A percentile compares a stretch with the other conserved stretches of the same genome.
These are phyloP conservation scores for Macroventuria anomochaeta DNA, from an alignment of 2,329 filamentous ascomycete genomes.

Conservation along the genomic window DNA sequence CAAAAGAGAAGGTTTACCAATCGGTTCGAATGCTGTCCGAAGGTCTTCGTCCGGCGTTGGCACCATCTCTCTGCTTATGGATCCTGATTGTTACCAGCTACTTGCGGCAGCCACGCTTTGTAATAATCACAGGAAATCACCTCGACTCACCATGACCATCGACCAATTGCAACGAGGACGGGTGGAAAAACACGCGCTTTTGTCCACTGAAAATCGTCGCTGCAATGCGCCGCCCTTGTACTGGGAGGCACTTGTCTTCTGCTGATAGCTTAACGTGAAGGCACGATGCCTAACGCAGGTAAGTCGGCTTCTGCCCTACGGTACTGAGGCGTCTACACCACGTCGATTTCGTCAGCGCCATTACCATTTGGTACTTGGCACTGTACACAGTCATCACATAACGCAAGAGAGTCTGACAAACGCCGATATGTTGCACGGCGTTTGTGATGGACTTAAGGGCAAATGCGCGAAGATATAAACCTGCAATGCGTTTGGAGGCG, in stretches of 20 bases:
- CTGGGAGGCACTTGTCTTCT: constrained; percentile 5
- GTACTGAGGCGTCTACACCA: background rate
- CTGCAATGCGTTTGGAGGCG: constrained; percentile 1
- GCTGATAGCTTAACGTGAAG: constrained; percentile 14
- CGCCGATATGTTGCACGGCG: constrained; percentile 4
- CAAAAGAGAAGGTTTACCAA: constrained; percentile 4
- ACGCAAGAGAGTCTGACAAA: constrained; percentile 8
- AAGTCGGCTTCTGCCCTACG: constrained; percentile 3
- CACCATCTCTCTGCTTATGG: constrained; percentile 6
- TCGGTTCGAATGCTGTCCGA: background rate
- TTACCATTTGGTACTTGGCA: background rate
- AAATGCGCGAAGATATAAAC: constrained; percentile 5
- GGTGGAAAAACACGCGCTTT: background rate
- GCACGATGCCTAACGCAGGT: background rate
- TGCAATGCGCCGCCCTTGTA: background rate
- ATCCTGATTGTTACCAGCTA: constrained; percentile 5
- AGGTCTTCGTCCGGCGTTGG: constrained; percentile 14
- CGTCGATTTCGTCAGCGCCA: constrained; percentile 4
- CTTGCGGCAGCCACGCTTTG: constrained; percentile 7
- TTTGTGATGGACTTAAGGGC: constrained; percentile 15
- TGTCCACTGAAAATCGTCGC: constrained; percentile 3
- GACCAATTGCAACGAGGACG: background rate
- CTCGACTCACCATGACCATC: background rate
- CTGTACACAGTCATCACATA: background rate
- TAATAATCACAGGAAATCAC: background rate